Evolutionary conservation across 176 grass and related monocot genomes (phyloP), one percentile per base, ranked within the genome.

Genomic region (Avena eriantha): DNA sequence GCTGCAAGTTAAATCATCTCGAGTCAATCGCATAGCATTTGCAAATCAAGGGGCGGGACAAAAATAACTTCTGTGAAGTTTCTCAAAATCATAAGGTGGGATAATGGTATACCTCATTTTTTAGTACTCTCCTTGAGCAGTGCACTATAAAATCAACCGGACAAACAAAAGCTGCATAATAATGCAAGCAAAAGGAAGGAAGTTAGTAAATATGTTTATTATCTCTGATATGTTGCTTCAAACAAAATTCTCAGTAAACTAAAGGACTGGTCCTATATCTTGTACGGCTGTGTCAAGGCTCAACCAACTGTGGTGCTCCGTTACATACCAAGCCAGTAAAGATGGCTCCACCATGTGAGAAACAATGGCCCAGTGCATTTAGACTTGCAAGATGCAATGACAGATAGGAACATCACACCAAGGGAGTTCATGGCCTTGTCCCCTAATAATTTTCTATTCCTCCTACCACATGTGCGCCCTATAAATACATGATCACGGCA

Each of bases 331-430:
- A 59, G 60, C 71, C 39, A 83, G 73, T 47, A 83, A 88, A 49
- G 19, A 69, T 82, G 88, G 83, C 77, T 77, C 88, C 88, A 85
- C 77, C 77, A 82, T 82, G 39, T 85, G 82, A 68, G 34, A 80
- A 80, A 54, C 43, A 72, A 74, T 76, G 78, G 49, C 77, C 80
- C 9, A 53, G 79, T 58, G 29, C 76, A 87, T 79, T 63, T 41
- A 89, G 72, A 66, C 65, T 23, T 55, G 65, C 47, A 54, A 76
- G 73, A 33, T 76, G 73, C 33, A 78, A 68, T 63, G 26, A 48
- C 12, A 26, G 48, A 76, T 76, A 53, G 73, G 48, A 76, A 53
- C 73, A 76, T 76, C 73, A 29, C 48, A 76, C 73, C 73, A 53
- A 76, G 47, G 73, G 73, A 76, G 55, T 68, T 80, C 63, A 76